Evolutionary conservation across 2,329 filamentous ascomycete genomes (phyloP), one percentile per base, ranked within the genome.

Genomic region (Escovopsis sp.): DNA sequence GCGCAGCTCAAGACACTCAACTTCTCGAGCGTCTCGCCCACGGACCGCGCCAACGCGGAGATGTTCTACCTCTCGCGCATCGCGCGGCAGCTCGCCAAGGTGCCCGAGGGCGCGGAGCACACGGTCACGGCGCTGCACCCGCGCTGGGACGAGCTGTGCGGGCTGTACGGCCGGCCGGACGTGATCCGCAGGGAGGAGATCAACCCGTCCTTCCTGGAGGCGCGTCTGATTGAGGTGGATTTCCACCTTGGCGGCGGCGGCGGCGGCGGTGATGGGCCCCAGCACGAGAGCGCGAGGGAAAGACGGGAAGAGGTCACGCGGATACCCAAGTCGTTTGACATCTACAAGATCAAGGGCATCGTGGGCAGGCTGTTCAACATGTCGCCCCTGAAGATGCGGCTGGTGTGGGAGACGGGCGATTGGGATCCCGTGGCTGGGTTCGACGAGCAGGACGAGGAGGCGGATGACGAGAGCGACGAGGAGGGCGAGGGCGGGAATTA

Each of bases 31-130:
- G 79, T 96, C 50, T 79, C 78, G 0, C 51, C 67, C 1, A 75
- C 80, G 35, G 88, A 96, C 57, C 77, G 89, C 14, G 70, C 76
- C 41, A 91, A 96, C 53, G 87, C 87, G 5, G 91, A 96, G 52
- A 80, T 89, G 53, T 98, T 94, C 58, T 98, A 98, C 58, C 74
- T 96, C 10, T 84, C 81, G 1, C 74, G 83, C 41, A 91, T 95
- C 44, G 83, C 74, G 10, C 79, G 78, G 47, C 84, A 91, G 55
- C 66, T 95, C 33, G 71, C 77, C 1, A 64, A 69, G 4, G 71
- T 76, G 0, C 64, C 75, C 0, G 68, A 74, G 43, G 59, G 58
- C 3, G 60, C 66, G 2, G 71, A 79, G 48, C 61, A 59, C 1
- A 62, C 64, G 1, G 70, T 94, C 0, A 57, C 83, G 3, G 60